These are phyloP conservation scores for Periconia sp. DNA, from an alignment of 2,329 filamentous ascomycete genomes.

Conservation along the genomic window DNA sequence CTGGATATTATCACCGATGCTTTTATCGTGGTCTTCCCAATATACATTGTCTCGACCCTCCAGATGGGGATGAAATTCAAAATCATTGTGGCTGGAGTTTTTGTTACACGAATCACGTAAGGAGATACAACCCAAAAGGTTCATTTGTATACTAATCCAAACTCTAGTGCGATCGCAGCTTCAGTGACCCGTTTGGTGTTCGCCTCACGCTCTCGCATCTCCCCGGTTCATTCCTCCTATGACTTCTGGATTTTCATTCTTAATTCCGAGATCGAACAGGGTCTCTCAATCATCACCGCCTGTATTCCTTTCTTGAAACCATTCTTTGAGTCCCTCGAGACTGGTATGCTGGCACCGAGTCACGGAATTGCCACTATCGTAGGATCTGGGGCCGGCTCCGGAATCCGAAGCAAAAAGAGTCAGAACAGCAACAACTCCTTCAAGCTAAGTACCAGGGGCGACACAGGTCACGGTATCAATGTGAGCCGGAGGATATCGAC, in stretches of 20 bases:
- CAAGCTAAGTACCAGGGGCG: not conserved
- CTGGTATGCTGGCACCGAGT: slow-evolving; percentile 8
- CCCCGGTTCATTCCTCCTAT: not conserved
- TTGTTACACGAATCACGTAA: slow-evolving; percentile 7
- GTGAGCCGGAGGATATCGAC: slow-evolving; percentile 5
- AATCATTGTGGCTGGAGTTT: slow-evolving; percentile 6
- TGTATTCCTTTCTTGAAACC: slow-evolving; percentile 11
- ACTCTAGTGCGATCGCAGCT: slow-evolving; percentile 4
- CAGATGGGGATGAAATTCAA: slow-evolving; percentile 8
- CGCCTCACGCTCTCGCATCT: not conserved
- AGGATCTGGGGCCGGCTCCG: not conserved
- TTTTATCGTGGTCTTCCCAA: slow-evolving; percentile 7
- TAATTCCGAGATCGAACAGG: slow-evolving; percentile 3
- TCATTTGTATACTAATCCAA: not conserved
- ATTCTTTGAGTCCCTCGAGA: slow-evolving; percentile 10
- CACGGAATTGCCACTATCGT: slow-evolving; percentile 1
- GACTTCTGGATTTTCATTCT: slow-evolving; percentile 6
- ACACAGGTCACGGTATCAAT: slow-evolving; percentile 1
- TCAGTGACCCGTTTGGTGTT: slow-evolving; percentile 1
- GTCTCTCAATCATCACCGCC: slow-evolving; percentile 7
- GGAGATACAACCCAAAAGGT: not conserved
- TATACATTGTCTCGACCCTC: slow-evolving; percentile 6
- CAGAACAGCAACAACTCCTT: slow-evolving; percentile 2
- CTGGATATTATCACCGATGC: slow-evolving; percentile 8
- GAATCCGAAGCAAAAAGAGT: slow-evolving; percentile 6